Conservation (phyloP, 768 basidiomycete genomes). For the Pilatotrama ljubarskyi region DNA sequence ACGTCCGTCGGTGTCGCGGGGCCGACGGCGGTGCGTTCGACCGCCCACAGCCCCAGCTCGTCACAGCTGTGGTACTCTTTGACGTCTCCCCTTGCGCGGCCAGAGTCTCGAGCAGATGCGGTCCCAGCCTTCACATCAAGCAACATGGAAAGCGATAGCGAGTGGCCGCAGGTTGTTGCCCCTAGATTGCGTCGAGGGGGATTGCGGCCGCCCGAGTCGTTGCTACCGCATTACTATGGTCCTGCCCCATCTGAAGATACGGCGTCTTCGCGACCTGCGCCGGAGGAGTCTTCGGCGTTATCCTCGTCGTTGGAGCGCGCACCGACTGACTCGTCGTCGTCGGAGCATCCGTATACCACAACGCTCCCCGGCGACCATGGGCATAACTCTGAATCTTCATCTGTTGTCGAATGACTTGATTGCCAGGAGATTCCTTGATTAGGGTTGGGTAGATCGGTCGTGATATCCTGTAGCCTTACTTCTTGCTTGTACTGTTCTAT, state of each 20-base stretch:
- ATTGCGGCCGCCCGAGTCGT: conserved; percentile 61
- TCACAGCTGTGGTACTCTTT: conserved; percentile 28
- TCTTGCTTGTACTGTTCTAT: neutral
- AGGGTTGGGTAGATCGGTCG: neutral
- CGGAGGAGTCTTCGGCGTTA: neutral
- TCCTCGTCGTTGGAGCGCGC: neutral
- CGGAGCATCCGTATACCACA: too few relatives aligned
- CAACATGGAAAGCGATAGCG: conserved; percentile 9
- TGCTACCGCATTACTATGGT: conserved; percentile 38
- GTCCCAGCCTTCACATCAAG: neutral
- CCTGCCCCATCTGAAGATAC: neutral
- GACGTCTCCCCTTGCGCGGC: conserved; percentile 9
- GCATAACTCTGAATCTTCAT: neutral
- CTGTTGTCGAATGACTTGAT: neutral
- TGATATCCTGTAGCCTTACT: neutral
- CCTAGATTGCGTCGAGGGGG: conserved; percentile 71
- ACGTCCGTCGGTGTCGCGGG: neutral
- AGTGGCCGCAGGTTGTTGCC: conserved; percentile 19
- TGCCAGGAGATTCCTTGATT: neutral
- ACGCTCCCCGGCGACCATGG: too few relatives aligned
- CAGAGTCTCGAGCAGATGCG: neutral
- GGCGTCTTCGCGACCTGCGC: neutral
- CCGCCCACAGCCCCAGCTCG: conserved; percentile 18
- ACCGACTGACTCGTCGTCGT: neutral
- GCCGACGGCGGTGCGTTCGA: neutral